Evolutionary conservation across 441 rosid genomes (phyloP).

Genomic region (Gossypium schwendimanii): DNA sequence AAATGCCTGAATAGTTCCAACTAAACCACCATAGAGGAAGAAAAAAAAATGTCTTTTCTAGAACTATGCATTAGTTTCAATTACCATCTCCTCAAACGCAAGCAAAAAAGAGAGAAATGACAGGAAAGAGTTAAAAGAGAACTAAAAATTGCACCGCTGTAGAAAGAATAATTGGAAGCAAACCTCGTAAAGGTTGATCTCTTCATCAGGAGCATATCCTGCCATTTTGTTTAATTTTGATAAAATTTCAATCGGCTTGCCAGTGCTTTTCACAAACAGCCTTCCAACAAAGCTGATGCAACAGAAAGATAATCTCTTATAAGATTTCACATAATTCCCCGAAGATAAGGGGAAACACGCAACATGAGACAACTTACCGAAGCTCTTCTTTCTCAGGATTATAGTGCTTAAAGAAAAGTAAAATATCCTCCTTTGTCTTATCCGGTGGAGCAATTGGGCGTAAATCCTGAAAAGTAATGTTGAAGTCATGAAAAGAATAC

Average conservation of each 20-base stretch:
- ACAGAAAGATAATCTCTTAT: slow-evolving; percentile 10
- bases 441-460: slow-evolving; percentile 35
- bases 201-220: slow-evolving; percentile 39
- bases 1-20: not conserved
- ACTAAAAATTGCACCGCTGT: not conserved
- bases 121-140: not conserved
- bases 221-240: slow-evolving; percentile 46
- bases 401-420: slow-evolving; percentile 48
- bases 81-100: not conserved
- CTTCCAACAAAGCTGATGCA: slow-evolving; percentile 38
- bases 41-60: not conserved
- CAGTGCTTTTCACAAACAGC: slow-evolving; percentile 38
- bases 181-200: slow-evolving; percentile 48
- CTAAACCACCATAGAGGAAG: not conserved
- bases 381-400: slow-evolving; percentile 45
- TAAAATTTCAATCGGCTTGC: slow-evolving; percentile 37
- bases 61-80: not conserved
- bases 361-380: slow-evolving; percentile 19
- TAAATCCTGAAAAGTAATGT: slow-evolving; percentile 28
- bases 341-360: not conserved
- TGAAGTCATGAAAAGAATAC: slow-evolving; percentile 5
- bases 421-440: slow-evolving; percentile 40
- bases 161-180: slow-evolving; percentile 13
- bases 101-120: not conserved
- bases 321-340: not conserved